A percentile compares a stretch with the other conserved stretches of the same genome.
phyloP scores from a whole-genome alignment of 2,329 filamentous ascomycete species.

The Fusarium praegraminearum region DNA sequence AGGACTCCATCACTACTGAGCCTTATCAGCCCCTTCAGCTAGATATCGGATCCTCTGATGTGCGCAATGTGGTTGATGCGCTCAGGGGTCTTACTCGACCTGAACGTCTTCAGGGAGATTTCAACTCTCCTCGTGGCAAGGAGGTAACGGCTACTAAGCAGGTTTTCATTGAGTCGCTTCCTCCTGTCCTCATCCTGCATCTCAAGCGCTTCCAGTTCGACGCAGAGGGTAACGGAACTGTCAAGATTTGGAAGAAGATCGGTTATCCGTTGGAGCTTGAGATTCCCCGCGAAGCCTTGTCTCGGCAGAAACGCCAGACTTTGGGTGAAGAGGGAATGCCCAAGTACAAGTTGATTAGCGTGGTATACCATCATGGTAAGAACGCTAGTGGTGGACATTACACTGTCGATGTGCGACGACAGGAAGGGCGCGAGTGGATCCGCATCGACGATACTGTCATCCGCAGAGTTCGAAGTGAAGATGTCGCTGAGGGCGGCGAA shows the following conservation, averaged over 20 bases:
- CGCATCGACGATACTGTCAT: conserved; percentile 95
- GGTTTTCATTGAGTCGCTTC: conserved; percentile 90
- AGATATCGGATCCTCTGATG: conserved; percentile 88
- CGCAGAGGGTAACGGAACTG: conserved; percentile 79
- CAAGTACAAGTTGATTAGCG: conserved; percentile 86
- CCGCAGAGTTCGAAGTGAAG: conserved; percentile 84
- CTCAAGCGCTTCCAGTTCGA: conserved; percentile 98
- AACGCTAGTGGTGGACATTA: conserved; percentile 97
- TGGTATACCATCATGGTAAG: conserved; percentile 98
- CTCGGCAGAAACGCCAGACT: conserved; percentile 75
- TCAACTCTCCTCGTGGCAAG: conserved; percentile 81
- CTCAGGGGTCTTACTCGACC: conserved; percentile 85
- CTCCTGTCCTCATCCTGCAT: conserved; percentile 92
- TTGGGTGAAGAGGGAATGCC: conserved; percentile 76
- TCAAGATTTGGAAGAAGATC: conserved; percentile 99
- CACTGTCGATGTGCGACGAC: conserved; percentile 94
- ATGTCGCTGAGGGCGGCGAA: conserved; percentile 86
- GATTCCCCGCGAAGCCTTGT: conserved; percentile 90
- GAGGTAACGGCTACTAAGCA: conserved; percentile 89
- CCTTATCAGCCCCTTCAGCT: conserved; percentile 95
- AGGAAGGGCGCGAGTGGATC: conserved; percentile 96
- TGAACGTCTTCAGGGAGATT: conserved; percentile 87
- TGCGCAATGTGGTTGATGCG: conserved; percentile 93
- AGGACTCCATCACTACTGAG: conserved; percentile 91
- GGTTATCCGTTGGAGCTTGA: conserved; percentile 95